These are phyloP conservation scores for Ophiostoma angusticollis DNA, from an alignment of 2,329 filamentous ascomycete species.

Conservation along the genomic window DNA sequence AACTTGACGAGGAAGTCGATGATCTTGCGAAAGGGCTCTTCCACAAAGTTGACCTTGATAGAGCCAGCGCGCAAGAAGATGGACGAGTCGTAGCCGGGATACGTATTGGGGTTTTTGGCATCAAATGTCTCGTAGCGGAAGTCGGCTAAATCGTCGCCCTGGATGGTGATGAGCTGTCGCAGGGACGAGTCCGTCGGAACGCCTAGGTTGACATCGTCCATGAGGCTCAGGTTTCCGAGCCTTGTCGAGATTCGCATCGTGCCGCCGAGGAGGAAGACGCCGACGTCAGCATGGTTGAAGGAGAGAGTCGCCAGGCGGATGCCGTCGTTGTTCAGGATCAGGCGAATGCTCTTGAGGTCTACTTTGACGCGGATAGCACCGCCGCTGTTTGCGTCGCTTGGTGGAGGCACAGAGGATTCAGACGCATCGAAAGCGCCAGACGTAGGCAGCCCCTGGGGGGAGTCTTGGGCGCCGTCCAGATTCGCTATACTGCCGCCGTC, in stretches of 20 bases:
- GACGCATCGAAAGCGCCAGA: not conserved
- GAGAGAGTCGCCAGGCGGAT: slow-evolving; percentile 87
- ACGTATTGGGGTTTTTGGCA: slow-evolving; percentile 50
- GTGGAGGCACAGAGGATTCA: not conserved
- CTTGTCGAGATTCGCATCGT: slow-evolving; percentile 80
- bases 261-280: slow-evolving; percentile 73
- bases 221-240: slow-evolving; percentile 73
- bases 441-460: not conserved
- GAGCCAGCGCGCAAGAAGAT: slow-evolving; percentile 85
- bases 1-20: slow-evolving; percentile 98
- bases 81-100: slow-evolving; percentile 90
- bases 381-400: slow-evolving; percentile 24
- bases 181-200: slow-evolving; percentile 70
- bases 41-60: slow-evolving; percentile 91
- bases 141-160: slow-evolving; percentile 89
- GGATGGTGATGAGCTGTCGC: slow-evolving; percentile 80
- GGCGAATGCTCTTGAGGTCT: slow-evolving; percentile 79
- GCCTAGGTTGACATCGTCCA: slow-evolving; percentile 89
- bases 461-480: slow-evolving; percentile 17
- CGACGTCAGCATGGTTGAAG: slow-evolving; percentile 82
- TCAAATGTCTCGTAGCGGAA: slow-evolving; percentile 98
- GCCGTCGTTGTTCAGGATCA: slow-evolving; percentile 95
- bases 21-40: slow-evolving; percentile 96
- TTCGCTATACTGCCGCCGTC: slow-evolving; percentile 19
- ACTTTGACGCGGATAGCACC: slow-evolving; percentile 90